These are phyloP conservation scores for Boletus calvinii DNA, from an alignment of 1,284 basidiomycete species.

Conservation along the genomic window DNA sequence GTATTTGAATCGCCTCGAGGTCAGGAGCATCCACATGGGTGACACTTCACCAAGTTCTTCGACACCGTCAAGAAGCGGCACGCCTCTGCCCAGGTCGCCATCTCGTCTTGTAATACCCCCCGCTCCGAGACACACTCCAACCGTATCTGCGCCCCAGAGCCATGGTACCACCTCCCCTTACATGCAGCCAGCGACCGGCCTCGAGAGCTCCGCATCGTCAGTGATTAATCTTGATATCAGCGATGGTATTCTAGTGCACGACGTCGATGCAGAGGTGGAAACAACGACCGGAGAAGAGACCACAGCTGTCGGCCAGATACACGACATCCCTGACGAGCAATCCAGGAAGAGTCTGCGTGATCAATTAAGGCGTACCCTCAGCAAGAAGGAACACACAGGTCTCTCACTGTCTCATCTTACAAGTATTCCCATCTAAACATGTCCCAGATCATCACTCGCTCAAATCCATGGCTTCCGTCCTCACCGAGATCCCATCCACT, in stretches of 20 bases:
- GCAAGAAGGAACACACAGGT: conserved; percentile 41
- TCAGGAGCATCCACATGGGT: conserved; percentile 4
- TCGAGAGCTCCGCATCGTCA: conserved; percentile 67
- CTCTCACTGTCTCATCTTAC: background rate
- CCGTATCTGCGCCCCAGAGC: conserved; percentile 45
- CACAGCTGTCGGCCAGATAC: conserved; percentile 43
- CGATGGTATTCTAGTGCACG: conserved; percentile 66
- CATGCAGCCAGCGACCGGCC: conserved; percentile 35
- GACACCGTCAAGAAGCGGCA: conserved; percentile 38
- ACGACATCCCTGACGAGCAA: conserved; percentile 47
- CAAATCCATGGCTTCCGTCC: conserved; percentile 15
- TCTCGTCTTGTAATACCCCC: conserved; percentile 46
- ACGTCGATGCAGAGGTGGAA: conserved; percentile 58
- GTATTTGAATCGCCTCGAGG: conserved; percentile 15
- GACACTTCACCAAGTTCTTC: conserved; percentile 29
- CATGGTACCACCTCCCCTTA: conserved; percentile 37
- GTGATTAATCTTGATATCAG: conserved; percentile 58
- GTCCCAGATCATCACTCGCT: conserved; percentile 14
- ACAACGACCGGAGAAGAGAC: conserved; percentile 50
- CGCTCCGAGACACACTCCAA: conserved; percentile 39
- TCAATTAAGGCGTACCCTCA: conserved; percentile 66
- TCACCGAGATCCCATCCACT: conserved; percentile 14
- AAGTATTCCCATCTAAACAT: background rate
- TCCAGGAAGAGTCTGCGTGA: conserved; percentile 66
- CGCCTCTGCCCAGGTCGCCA: conserved; percentile 37